phyloP scores from a whole-genome alignment of 352 stramenopile species.

The Globisporangium sylvaticum region DNA sequence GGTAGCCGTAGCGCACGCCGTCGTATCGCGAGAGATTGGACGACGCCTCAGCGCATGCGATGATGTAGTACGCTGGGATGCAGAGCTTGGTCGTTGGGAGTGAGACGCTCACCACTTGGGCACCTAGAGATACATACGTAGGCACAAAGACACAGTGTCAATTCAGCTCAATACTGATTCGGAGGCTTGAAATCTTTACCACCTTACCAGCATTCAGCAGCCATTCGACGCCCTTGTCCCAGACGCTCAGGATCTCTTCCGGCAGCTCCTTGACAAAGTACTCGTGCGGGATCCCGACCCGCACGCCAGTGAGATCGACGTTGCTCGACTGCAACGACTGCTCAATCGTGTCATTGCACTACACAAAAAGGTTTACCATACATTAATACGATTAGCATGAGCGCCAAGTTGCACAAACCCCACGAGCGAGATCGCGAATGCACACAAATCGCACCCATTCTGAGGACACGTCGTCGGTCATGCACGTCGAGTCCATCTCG shows the following conservation, averaged over 20 bases:
- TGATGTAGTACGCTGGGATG: constrained; percentile 97
- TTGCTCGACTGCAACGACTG: constrained; percentile 20
- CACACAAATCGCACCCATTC: constrained; percentile 47
- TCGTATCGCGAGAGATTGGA: constrained; percentile 98
- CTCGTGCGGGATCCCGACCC: constrained; percentile 91
- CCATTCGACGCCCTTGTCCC: constrained; percentile 75
- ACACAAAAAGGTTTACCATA: too few species aligned
- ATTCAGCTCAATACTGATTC: not conserved
- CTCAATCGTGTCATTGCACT: constrained; percentile 39
- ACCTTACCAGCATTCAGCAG: constrained; percentile 48
- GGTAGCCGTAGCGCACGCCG: constrained; percentile 90
- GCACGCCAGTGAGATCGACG: constrained; percentile 66
- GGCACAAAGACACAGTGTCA: not conserved
- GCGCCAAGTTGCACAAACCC: too few species aligned
- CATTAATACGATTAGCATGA: too few species aligned
- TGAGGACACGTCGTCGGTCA: constrained; percentile 35
- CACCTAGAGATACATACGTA: constrained; percentile 24
- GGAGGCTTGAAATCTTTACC: not conserved
- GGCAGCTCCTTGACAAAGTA: constrained; percentile 93
- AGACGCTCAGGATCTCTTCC: constrained; percentile 78
- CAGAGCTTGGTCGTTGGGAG: constrained; percentile 82
- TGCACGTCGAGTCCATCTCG: constrained; percentile 78
- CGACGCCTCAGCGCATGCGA: constrained; percentile 96
- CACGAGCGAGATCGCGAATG: too few species aligned
- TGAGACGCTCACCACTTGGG: constrained; percentile 71